Percentiles rank a stretch among this genome's conserved stretches.
phyloP scores from a whole-genome alignment of 2,329 filamentous ascomycete species.

The Ciborinia camelliae region DNA sequence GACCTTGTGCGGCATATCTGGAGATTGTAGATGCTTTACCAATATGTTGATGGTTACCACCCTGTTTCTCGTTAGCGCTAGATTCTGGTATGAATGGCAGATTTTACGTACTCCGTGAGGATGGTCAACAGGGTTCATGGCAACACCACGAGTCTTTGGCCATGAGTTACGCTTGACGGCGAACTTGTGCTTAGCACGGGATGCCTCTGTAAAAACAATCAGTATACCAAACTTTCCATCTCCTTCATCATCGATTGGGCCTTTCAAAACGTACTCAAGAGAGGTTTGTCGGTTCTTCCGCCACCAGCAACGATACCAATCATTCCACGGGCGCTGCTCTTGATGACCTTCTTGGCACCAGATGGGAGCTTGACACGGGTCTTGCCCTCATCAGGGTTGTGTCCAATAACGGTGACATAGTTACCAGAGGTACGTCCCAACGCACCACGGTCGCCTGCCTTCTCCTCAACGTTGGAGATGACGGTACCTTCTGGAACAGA shows the following conservation, averaged over 20 bases:
- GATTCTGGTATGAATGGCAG: background rate
- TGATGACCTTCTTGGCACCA: slow-evolving; percentile 98
- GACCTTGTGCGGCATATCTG: slow-evolving; percentile 94
- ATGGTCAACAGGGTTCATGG: slow-evolving; percentile 99
- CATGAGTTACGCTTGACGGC: slow-evolving; percentile 99
- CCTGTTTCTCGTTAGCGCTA: slow-evolving; percentile 44
- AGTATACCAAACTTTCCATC: slow-evolving; percentile 37
- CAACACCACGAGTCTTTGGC: slow-evolving; percentile 99
- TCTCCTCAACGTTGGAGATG: slow-evolving; percentile 98
- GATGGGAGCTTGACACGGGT: slow-evolving; percentile 99
- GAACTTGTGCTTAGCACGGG: slow-evolving; percentile 99
- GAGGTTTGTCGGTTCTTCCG: slow-evolving; percentile 98
- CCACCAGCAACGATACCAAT: slow-evolving; percentile 99
- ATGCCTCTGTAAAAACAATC: slow-evolving; percentile 71
- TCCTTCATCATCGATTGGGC: background rate
- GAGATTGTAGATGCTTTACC: slow-evolving; percentile 99
- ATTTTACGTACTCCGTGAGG: slow-evolving; percentile 67
- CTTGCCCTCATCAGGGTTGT: slow-evolving; percentile 99
- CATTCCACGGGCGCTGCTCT: slow-evolving; percentile 92
- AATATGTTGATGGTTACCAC: slow-evolving; percentile 98
- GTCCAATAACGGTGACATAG: slow-evolving; percentile 97
- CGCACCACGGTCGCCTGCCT: slow-evolving; percentile 92
- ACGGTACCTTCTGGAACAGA: slow-evolving; percentile 99
- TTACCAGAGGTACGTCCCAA: slow-evolving; percentile 97
- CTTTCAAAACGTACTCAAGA: slow-evolving; percentile 67